phyloP scores from a whole-genome alignment of 2,329 filamentous ascomycete genomes.

The Geosmithia flava region DNA sequence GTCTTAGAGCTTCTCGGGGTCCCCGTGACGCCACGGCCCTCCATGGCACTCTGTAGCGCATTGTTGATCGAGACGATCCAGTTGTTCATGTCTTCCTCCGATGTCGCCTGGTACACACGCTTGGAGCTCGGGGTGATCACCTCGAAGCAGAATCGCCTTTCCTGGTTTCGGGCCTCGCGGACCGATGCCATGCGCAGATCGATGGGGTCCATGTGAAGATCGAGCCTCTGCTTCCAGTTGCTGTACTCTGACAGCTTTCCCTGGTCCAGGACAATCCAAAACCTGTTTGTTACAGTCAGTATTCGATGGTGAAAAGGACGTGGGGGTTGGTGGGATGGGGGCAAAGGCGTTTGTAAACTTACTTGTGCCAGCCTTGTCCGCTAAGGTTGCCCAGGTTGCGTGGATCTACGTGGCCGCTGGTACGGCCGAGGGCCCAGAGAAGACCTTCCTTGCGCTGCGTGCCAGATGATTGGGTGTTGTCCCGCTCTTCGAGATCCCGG shows the following conservation, averaged over 20 bases:
- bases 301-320: neutral
- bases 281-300: conserved; percentile 36
- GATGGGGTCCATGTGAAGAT: conserved; percentile 96
- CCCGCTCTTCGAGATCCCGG: conserved; percentile 80
- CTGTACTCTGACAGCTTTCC: conserved; percentile 96
- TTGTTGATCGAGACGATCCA: conserved; percentile 98
- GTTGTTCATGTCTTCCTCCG: conserved; percentile 93
- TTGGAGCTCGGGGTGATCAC: conserved; percentile 96
- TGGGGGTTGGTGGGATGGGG: no score
- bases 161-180: conserved; percentile 85
- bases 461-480: conserved; percentile 37
- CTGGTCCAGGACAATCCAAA: conserved; percentile 97
- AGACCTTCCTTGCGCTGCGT: conserved; percentile 82
- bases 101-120: conserved; percentile 92
- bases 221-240: conserved; percentile 96
- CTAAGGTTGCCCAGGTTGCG: conserved; percentile 86
- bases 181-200: conserved; percentile 96
- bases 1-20: conserved; percentile 26
- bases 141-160: conserved; percentile 94
- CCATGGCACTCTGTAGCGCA: conserved; percentile 88
- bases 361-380: conserved; percentile 99
- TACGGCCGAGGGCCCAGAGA: conserved; percentile 85
- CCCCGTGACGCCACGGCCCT: conserved; percentile 55
- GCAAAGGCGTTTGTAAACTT: conserved; percentile 22
- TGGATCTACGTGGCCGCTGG: conserved; percentile 88